Evolutionary conservation across 2,329 filamentous ascomycete genomes (phyloP).

Genomic region (Exophiala phaeomuriformis): DNA sequence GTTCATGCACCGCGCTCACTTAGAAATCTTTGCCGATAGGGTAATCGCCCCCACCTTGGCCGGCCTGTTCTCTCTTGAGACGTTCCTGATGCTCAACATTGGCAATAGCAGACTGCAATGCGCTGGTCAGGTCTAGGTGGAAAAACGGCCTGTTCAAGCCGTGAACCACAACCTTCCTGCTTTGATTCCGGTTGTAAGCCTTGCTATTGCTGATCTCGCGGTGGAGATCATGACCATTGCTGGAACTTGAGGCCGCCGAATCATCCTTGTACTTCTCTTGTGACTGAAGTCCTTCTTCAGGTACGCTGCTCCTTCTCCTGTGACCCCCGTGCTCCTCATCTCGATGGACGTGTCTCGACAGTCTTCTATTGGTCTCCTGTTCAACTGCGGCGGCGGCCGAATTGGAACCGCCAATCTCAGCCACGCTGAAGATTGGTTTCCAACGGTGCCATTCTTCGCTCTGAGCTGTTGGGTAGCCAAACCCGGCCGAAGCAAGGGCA

Average conservation of each 20-base stretch:
- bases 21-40: neutral
- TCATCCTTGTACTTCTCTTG: conserved; percentile 8
- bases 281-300: conserved; percentile 3
- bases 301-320: neutral
- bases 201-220: conserved; percentile 45
- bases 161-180: conserved; percentile 56
- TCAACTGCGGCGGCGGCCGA: conserved; percentile 66
- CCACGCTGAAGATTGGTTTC: conserved; percentile 93
- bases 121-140: conserved; percentile 85
- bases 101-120: conserved; percentile 76
- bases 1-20: neutral
- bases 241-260: conserved; percentile 30
- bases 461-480: conserved; percentile 65
- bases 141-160: conserved; percentile 88
- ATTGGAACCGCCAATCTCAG: conserved; percentile 67
- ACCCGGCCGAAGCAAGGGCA: conserved; percentile 76
- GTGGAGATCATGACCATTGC: conserved; percentile 36
- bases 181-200: conserved; percentile 33
- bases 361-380: conserved; percentile 47
- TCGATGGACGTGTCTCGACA: conserved; percentile 19
- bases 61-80: neutral
- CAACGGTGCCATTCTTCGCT: conserved; percentile 57
- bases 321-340: conserved; percentile 28
- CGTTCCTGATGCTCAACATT: conserved; percentile 53
- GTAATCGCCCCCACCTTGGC: neutral